These are phyloP conservation scores for Termitomyces sp. DNA, from an alignment of 768 basidiomycete genomes.

Conservation along the genomic window DNA sequence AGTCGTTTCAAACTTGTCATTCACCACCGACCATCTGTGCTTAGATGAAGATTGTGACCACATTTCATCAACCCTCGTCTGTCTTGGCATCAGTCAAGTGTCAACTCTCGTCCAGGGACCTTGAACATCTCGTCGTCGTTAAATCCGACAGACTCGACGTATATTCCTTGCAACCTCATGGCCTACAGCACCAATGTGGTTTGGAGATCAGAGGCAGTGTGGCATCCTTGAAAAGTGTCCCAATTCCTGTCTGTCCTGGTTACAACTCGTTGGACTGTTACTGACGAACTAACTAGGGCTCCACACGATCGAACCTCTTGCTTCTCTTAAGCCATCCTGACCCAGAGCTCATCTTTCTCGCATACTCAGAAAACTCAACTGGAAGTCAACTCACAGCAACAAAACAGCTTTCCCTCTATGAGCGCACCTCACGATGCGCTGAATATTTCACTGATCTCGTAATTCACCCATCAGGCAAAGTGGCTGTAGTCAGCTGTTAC, in stretches of 20 bases:
- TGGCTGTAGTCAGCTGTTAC: constrained; percentile 66
- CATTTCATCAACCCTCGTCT: constrained; percentile 75
- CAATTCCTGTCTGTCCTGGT: constrained; percentile 42
- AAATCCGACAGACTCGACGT: constrained; percentile 67
- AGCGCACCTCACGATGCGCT: constrained; percentile 53
- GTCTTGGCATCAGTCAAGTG: constrained; percentile 70
- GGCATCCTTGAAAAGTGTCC: constrained; percentile 50
- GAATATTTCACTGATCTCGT: constrained; percentile 73
- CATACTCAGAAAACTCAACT: constrained; percentile 37
- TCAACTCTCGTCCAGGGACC: constrained; percentile 45
- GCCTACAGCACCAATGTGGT: constrained; percentile 55
- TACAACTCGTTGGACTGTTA: constrained; percentile 12
- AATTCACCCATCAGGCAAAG: constrained; percentile 57
- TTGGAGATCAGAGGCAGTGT: constrained; percentile 71
- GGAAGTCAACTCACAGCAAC: constrained; percentile 34
- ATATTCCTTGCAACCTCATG: constrained; percentile 59
- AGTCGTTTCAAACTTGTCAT: background rate
- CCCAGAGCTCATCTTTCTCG: constrained; percentile 65
- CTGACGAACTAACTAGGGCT: constrained; percentile 22
- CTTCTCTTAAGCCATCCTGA: constrained; percentile 76
- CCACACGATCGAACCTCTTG: constrained; percentile 47
- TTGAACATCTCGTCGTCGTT: constrained; percentile 66
- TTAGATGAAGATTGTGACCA: constrained; percentile 60
- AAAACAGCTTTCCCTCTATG: constrained; percentile 50
- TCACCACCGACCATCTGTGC: background rate